These are phyloP conservation scores for Lichtheimia corymbifera DNA, from an alignment of 371 early-diverging fungal species.

Conservation along the genomic window DNA sequence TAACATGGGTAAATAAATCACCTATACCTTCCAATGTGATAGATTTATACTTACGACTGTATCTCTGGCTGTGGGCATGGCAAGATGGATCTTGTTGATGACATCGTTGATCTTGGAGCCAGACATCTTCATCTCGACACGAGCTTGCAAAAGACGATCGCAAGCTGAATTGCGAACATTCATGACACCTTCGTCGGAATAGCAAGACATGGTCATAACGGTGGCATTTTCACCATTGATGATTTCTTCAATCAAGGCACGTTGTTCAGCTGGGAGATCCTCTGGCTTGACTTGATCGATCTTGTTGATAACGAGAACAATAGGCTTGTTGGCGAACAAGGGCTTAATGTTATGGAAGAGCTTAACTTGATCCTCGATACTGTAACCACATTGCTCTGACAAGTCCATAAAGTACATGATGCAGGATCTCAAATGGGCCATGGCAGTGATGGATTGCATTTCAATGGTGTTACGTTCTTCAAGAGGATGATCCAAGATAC, in stretches of 20 bases:
- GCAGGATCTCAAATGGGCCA: conserved; percentile 98
- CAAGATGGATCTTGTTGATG: conserved; percentile 93
- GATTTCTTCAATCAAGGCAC: conserved; percentile 74
- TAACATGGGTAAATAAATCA: conserved; percentile 7
- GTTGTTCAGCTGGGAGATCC: conserved; percentile 77
- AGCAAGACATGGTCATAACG: conserved; percentile 85
- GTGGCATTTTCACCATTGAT: conserved; percentile 71
- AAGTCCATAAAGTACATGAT: conserved; percentile 99
- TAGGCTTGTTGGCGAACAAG: conserved; percentile 98
- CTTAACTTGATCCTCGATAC: conserved; percentile 90
- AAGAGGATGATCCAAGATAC: conserved; percentile 99
- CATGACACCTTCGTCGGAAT: conserved; percentile 95
- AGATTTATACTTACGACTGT: conserved; percentile 45
- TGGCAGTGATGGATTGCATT: conserved; percentile 99
- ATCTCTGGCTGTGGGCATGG: conserved; percentile 88
- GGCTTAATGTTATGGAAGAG: conserved; percentile 98
- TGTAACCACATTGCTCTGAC: conserved; percentile 99
- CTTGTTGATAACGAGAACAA: conserved; percentile 97
- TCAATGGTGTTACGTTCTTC: conserved; percentile 99
- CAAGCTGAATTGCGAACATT: conserved; percentile 93
- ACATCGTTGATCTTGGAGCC: conserved; percentile 89
- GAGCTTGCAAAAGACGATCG: conserved; percentile 87
- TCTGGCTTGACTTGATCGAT: conserved; percentile 86
- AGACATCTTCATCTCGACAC: conserved; percentile 96
- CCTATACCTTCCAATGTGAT: conserved; percentile 2